Conservation (phyloP, 2,329 filamentous ascomycete species). For the Passalora sequoiae region DNA sequence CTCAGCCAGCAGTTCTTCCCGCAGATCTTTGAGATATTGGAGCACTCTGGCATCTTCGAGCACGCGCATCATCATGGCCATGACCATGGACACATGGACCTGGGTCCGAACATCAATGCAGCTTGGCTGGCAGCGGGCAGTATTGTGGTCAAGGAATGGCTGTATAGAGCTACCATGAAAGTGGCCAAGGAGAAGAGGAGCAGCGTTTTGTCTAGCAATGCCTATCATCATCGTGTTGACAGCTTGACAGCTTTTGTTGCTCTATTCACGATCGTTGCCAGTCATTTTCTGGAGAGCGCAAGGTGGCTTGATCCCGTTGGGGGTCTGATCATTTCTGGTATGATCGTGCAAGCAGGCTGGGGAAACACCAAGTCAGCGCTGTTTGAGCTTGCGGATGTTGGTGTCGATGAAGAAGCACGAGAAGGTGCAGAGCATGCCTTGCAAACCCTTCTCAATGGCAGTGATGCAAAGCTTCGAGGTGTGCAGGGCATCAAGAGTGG, state of each 20-base stretch:
- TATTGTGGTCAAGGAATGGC: constrained; percentile 90
- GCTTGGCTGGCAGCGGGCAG: constrained; percentile 90
- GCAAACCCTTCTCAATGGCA: constrained; percentile 31
- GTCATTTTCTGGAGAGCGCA: constrained; percentile 78
- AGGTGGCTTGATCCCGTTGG: constrained; percentile 93
- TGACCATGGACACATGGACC: constrained; percentile 44
- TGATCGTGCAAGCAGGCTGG: constrained; percentile 87
- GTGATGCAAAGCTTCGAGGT: constrained; percentile 63
- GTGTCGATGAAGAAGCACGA: constrained; percentile 80
- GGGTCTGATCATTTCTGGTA: constrained; percentile 81
- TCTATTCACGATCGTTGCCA: constrained; percentile 79
- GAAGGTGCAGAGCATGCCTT: constrained; percentile 60
- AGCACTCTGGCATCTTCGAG: constrained; percentile 39
- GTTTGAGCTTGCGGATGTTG: constrained; percentile 83
- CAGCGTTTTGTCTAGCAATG: constrained; percentile 71
- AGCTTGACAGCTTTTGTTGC: constrained; percentile 93
- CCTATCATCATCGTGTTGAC: constrained; percentile 92
- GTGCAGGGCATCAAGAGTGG: constrained; percentile 91
- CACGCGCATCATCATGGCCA: constrained; percentile 60
- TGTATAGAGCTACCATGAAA: constrained; percentile 97
- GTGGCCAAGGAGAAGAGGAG: constrained; percentile 90
- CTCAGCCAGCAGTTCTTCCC: constrained; percentile 50
- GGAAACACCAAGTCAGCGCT: constrained; percentile 78
- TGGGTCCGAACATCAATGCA: constrained; percentile 79
- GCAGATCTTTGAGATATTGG: constrained; percentile 40